Evolutionary conservation across 176 grass and related monocot species (phyloP), one percentile per base, ranked within the genome.

Genomic region (Musa troglodytarum): DNA sequence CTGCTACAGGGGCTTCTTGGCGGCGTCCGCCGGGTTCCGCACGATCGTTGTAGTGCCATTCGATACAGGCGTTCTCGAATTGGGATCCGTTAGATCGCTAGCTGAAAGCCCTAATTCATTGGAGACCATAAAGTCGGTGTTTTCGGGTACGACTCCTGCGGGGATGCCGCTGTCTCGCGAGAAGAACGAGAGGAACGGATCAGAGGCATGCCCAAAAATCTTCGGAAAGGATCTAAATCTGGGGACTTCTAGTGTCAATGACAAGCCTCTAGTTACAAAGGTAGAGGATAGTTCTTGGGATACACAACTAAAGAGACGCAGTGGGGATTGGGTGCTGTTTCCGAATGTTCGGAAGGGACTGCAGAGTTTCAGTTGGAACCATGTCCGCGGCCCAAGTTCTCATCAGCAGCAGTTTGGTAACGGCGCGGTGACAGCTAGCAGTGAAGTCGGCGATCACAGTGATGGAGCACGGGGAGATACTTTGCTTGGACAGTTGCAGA

Each of bases 141-240:
- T 99, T 81, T 76, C 75, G 12, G 84, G 88, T 22, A 66, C 82
- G 68, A 50, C 65, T 19, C 62, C 23, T 19, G 72, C 72, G 28
- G 15, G 72, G 52, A 81, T 69, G 69, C 76, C 79, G 15, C 56
- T 50, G 69, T 61, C 49, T 17, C 65, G 66, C 34, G 83, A 82
- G 69, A 99, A 82, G 69, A 84, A 75, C 6, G 88, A 98, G 21
- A 80, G 84, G 49, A 87, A 89, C 83, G 86, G 84, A 28, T 77
- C 84, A 2, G 76, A 85, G 11, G 74, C 84, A 62, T 74, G 81
- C 69, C 77, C 90, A 1, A 99, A 94, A 78, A 99, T 99, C 67
- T 99, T 99, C 29, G 95, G 95, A 59, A 88, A 94, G 78, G 95
- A 99, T 84, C 81, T 99, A 71, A 94, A 99, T 84, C 83, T 94